phyloP scores from a whole-genome alignment of 768 basidiomycete genomes.

The Daedalea quercina region DNA sequence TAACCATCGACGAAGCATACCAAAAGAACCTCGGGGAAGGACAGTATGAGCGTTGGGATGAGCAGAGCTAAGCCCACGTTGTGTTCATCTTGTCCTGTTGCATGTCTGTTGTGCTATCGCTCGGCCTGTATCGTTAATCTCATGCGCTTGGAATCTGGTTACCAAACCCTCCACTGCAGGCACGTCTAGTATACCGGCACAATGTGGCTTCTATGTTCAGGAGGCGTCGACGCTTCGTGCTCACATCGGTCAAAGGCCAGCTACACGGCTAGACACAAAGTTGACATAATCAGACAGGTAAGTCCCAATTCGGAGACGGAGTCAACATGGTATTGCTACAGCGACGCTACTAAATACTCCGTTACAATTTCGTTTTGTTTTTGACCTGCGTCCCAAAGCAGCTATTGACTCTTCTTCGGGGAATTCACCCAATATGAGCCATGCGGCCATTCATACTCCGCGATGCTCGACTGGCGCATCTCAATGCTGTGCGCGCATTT shows the following conservation, averaged over 20 bases:
- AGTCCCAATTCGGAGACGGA: too few species aligned
- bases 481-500: slow-evolving; percentile 57
- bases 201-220: too few species aligned
- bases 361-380: neutral
- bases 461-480: slow-evolving; percentile 77
- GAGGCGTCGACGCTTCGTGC: neutral
- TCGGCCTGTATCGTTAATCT: slow-evolving; percentile 16
- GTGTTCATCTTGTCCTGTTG: neutral
- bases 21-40: slow-evolving; percentile 46
- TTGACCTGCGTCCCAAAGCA: neutral
- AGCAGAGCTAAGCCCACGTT: slow-evolving; percentile 46
- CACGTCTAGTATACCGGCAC: too few species aligned
- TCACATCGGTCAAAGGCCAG: too few species aligned
- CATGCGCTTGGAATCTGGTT: neutral
- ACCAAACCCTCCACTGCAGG: too few species aligned
- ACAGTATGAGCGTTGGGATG: slow-evolving; percentile 61
- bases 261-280: too few species aligned
- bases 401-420: slow-evolving; percentile 9
- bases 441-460: slow-evolving; percentile 79
- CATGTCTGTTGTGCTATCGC: neutral
- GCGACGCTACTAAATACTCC: neutral
- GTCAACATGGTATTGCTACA: neutral
- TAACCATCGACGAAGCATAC: slow-evolving; percentile 65
- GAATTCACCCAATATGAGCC: slow-evolving; percentile 71
- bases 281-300: too few species aligned